These are phyloP conservation scores for Psilocybe cubensis DNA, from an alignment of 768 basidiomycete species.

Conservation along the genomic window DNA sequence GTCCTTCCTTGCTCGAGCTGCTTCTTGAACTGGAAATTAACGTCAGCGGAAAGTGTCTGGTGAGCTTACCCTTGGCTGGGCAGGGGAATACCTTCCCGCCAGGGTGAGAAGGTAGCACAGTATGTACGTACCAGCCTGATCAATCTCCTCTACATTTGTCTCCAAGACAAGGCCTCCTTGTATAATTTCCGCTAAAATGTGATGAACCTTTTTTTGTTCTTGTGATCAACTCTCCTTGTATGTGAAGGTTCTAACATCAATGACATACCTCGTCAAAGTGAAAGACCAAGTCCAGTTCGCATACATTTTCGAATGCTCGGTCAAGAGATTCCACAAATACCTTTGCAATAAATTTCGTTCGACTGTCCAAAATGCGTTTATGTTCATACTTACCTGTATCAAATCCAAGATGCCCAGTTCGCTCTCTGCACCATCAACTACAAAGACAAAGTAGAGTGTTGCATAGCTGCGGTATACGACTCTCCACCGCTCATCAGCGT, in stretches of 20 bases:
- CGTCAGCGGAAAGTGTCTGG: conserved; percentile 3
- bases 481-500: conserved; percentile 66
- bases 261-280: conserved; percentile 91
- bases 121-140: conserved; percentile 57
- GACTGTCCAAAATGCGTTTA: not conserved
- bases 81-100: conserved; percentile 1
- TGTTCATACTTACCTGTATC: conserved; percentile 74
- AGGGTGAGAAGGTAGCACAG: conserved; percentile 14
- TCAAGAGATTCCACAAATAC: conserved; percentile 98
- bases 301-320: conserved; percentile 96
- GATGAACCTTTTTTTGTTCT: conserved; percentile 71
- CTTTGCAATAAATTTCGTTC: conserved; percentile 39
- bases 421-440: conserved; percentile 95
- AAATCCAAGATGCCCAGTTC: conserved; percentile 95
- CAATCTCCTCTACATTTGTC: conserved; percentile 90
- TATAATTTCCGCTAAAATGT: conserved; percentile 94
- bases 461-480: conserved; percentile 97
- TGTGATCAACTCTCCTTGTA: not conserved
- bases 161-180: conserved; percentile 97
- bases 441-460: conserved; percentile 95
- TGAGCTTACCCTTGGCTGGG: conserved; percentile 3
- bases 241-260: not conserved
- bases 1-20: conserved; percentile 73
- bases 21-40: conserved; percentile 58
- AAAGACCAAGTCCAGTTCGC: conserved; percentile 97